Percentiles rank a stretch among this genome's conserved stretches.
Evolutionary conservation across 768 basidiomycete genomes (phyloP).

Genomic region (Lactarius trivialis): DNA sequence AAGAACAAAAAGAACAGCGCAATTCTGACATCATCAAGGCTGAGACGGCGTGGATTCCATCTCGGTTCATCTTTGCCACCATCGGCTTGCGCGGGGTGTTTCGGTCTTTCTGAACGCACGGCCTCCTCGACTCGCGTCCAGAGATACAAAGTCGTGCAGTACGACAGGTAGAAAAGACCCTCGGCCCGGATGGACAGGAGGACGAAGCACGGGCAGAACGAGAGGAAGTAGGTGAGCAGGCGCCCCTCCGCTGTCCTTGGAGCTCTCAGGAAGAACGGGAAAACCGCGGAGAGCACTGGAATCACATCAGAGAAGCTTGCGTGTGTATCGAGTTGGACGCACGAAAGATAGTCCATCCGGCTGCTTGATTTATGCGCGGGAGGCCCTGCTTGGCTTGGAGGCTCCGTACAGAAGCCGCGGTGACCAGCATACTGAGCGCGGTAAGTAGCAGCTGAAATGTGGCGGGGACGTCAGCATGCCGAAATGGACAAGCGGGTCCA

Average conservation of each 20-base stretch:
- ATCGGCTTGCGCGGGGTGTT: not conserved
- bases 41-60: constrained; percentile 23
- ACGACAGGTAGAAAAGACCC: constrained; percentile 71
- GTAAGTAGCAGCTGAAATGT: constrained; percentile 40
- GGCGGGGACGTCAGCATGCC: not conserved
- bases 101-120: constrained; percentile 21
- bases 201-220: constrained; percentile 69
- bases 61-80: not conserved
- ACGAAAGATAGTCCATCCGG: constrained; percentile 66
- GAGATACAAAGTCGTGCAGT: constrained; percentile 49
- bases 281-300: constrained; percentile 43
- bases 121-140: constrained; percentile 64
- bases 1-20: constrained; percentile 82
- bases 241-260: constrained; percentile 38
- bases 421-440: constrained; percentile 43
- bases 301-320: not conserved
- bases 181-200: constrained; percentile 79
- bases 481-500: not conserved
- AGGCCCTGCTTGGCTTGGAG: constrained; percentile 64
- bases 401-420: constrained; percentile 49
- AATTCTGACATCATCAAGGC: constrained; percentile 57
- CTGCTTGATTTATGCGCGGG: constrained; percentile 49
- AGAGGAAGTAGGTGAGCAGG: constrained; percentile 57
- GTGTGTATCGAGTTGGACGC: constrained; percentile 22
- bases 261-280: constrained; percentile 51